Evolutionary conservation across 106 monocot species (phyloP).

Genomic region (Allium cepa): DNA sequence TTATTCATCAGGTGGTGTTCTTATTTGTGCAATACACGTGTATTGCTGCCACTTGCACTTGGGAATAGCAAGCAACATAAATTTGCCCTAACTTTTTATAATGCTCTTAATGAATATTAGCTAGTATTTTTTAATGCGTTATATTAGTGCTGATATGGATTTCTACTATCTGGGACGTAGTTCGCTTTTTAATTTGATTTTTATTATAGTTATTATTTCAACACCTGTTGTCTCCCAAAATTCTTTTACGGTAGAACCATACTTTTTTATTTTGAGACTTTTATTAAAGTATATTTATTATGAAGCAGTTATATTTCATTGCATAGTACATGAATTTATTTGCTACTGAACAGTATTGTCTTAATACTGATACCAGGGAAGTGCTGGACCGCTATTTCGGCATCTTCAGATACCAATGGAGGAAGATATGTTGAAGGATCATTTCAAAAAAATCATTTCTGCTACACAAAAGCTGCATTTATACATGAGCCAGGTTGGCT

Average conservation of each 20-base stretch:
- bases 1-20: no score
- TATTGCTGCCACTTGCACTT: no score
- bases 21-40: no score
- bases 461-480: slow-evolving; percentile 60
- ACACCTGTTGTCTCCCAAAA: neutral
- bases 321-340: neutral
- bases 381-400: slow-evolving; percentile 87
- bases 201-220: neutral
- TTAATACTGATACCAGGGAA: slow-evolving; percentile 51
- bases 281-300: neutral
- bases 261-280: neutral
- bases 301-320: slow-evolving; percentile 1
- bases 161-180: no score
- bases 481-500: slow-evolving; percentile 40
- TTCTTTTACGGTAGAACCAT: neutral
- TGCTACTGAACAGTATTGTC: slow-evolving; percentile 1
- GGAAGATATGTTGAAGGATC: slow-evolving; percentile 81
- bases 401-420: slow-evolving; percentile 93
- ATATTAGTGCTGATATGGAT: no score
- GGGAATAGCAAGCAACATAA: no score
- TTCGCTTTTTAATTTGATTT: no score
- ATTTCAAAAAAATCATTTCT: slow-evolving; percentile 89
- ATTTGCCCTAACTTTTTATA: no score
- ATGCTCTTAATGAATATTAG: no score
- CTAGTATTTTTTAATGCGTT: no score